Evolutionary conservation across 164 flowering plant genomes (phyloP).

Genomic region (Liriodendron chinense): DNA sequence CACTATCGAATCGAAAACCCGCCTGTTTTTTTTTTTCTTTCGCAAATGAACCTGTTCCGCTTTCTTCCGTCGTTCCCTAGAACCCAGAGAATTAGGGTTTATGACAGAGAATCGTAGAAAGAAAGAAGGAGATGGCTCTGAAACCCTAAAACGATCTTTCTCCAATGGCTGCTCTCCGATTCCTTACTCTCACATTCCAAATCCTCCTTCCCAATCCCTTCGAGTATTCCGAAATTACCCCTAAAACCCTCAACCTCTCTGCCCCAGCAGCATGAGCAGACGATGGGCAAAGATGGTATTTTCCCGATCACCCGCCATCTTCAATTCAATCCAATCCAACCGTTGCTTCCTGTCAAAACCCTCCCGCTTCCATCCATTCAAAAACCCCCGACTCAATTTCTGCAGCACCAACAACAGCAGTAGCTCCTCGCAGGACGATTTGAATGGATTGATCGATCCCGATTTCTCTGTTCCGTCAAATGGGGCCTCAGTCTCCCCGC

Average conservation of each 20-base stretch:
- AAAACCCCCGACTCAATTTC: conserved; percentile 4
- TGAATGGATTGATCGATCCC: conserved; percentile 43
- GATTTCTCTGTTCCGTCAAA: conserved; percentile 10
- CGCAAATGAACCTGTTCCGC: no score
- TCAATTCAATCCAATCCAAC: conserved; percentile 7
- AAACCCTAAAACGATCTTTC: neutral
- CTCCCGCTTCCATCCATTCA: conserved; percentile 2
- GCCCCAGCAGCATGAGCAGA: conserved; percentile 19
- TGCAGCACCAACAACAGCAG: conserved; percentile 1
- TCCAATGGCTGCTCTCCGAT: conserved; percentile 3
- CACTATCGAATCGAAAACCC: neutral
- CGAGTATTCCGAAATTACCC: neutral
- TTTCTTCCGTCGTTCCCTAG: neutral
- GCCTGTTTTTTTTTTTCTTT: no score
- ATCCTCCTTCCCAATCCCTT: neutral
- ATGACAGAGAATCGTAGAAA: neutral
- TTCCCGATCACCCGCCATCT: conserved; percentile 11
- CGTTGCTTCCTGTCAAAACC: neutral
- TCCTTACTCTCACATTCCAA: neutral
- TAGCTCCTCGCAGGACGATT: conserved; percentile 26
- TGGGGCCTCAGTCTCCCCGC: neutral
- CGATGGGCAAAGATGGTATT: conserved; percentile 20
- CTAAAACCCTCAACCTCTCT: neutral
- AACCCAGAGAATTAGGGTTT: neutral
- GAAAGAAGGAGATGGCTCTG: neutral